phyloP scores from a whole-genome alignment of 2,329 filamentous ascomycete genomes.

The Alternaria gaisen region DNA sequence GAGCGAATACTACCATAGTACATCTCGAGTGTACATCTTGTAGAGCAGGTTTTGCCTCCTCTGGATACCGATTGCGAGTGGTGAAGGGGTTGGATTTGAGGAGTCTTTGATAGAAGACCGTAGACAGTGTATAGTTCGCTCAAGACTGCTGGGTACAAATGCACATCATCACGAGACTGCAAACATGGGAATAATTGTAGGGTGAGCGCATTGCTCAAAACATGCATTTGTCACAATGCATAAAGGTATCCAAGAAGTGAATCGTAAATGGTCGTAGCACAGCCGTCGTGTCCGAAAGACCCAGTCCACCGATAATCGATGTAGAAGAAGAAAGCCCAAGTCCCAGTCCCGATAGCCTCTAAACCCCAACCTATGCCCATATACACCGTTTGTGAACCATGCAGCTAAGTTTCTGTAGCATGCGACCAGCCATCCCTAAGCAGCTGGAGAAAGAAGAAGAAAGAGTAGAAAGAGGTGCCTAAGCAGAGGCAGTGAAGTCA shows the following conservation, averaged over 20 bases:
- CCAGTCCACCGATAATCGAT: neutral
- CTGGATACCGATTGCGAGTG: neutral
- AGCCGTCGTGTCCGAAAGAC: conserved; percentile 1
- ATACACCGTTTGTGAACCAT: neutral
- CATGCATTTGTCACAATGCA: conserved; percentile 5
- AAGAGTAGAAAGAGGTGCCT: neutral
- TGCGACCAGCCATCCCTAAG: neutral
- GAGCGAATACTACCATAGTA: neutral
- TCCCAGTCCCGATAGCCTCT: neutral
- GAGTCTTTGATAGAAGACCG: accelerated
- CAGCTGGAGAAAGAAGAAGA: conserved; percentile 1
- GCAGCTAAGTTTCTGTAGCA: neutral
- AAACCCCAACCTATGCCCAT: neutral
- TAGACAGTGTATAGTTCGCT: too few relatives aligned
- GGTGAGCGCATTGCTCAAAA: neutral
- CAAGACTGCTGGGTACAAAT: neutral
- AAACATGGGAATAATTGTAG: neutral
- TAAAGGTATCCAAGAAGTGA: conserved; percentile 7
- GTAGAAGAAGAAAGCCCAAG: neutral
- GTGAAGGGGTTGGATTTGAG: too few relatives aligned
- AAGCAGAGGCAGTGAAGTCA: conserved; percentile 40
- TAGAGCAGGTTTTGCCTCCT: neutral
- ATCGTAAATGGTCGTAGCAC: conserved; percentile 10
- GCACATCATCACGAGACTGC: neutral
- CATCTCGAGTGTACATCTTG: neutral